Evolutionary conservation across 148 eudicot genomes (phyloP).

Genomic region (Silene conica): DNA sequence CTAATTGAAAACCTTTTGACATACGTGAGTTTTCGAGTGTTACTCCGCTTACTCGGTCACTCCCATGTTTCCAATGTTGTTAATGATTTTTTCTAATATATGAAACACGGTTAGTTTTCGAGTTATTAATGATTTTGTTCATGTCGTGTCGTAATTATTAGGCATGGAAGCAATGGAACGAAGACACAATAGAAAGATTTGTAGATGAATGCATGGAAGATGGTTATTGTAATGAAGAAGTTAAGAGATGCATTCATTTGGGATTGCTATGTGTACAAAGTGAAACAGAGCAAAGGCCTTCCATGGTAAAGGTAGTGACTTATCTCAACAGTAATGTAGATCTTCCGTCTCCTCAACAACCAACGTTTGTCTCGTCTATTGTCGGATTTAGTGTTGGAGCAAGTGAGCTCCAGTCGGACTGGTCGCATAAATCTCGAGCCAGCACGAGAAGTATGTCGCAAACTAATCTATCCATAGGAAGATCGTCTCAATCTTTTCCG

Average conservation of each 20-base stretch:
- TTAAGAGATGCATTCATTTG: not conserved
- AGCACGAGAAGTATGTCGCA: not conserved
- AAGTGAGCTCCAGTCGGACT: not conserved
- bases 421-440: not conserved
- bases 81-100: no score
- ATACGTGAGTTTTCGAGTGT: slow-evolving; percentile 46
- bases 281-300: not conserved
- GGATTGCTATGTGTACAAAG: slow-evolving; percentile 12
- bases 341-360: slow-evolving; percentile 3
- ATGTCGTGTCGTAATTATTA: not conserved
- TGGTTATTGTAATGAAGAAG: not conserved
- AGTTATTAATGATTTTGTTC: no score
- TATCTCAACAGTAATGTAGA: slow-evolving; percentile 6
- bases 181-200: not conserved
- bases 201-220: slow-evolving; percentile 7
- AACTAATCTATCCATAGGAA: not conserved
- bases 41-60: no score
- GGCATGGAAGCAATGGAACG: slow-evolving; percentile 16
- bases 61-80: no score
- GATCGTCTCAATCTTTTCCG: not conserved
- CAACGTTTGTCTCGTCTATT: not conserved
- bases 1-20: slow-evolving; percentile 24
- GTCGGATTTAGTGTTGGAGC: not conserved
- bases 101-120: no score
- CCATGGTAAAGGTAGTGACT: not conserved